Evolutionary conservation across 768 basidiomycete species (phyloP).

Genomic region (Phlebiopsis flavidoalba): DNA sequence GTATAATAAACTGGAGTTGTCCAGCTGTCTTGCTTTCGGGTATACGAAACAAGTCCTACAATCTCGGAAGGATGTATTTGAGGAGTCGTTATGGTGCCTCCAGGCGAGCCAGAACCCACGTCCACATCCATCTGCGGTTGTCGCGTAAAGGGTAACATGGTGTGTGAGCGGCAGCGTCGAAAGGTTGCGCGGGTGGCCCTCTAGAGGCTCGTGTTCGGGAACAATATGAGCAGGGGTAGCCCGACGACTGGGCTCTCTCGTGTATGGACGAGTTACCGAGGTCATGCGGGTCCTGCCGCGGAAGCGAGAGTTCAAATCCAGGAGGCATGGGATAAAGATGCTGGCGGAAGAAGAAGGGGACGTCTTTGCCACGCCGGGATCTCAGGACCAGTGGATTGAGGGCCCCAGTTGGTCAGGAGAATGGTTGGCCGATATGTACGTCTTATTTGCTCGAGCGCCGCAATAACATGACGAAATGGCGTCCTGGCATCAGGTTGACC

Average conservation of each 20-base stretch:
- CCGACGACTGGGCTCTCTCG: not conserved
- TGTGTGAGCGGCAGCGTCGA: conserved; percentile 28
- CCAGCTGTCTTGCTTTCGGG: conserved; percentile 7
- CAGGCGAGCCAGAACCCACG: not conserved
- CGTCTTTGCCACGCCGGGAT: conserved; percentile 12
- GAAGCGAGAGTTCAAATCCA: not conserved
- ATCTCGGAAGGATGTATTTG: not conserved
- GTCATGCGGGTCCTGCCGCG: conserved; percentile 13
- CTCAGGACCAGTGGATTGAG: conserved; percentile 27
- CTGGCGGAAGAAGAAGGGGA: conserved; percentile 42
- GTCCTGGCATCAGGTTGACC: conserved; percentile 16
- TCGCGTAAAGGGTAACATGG: conserved; percentile 34
- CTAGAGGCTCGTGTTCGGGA: not conserved
- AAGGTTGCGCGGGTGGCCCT: conserved; percentile 1
- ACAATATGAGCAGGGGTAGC: not conserved
- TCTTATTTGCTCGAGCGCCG: conserved; percentile 44
- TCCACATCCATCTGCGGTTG: too few species aligned
- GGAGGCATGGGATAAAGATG: conserved; percentile 46
- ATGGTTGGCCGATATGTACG: conserved; percentile 44
- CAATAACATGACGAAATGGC: conserved; percentile 42
- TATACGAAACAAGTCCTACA: conserved; percentile 13
- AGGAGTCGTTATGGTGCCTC: not conserved
- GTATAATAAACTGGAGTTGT: conserved; percentile 14
- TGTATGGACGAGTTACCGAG: not conserved
- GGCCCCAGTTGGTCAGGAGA: conserved; percentile 62